Percentiles rank a stretch among this genome's conserved stretches.
Conservation (phyloP, 495 filamentous ascomycete species). For the Lineolata rhizophorae region DNA sequence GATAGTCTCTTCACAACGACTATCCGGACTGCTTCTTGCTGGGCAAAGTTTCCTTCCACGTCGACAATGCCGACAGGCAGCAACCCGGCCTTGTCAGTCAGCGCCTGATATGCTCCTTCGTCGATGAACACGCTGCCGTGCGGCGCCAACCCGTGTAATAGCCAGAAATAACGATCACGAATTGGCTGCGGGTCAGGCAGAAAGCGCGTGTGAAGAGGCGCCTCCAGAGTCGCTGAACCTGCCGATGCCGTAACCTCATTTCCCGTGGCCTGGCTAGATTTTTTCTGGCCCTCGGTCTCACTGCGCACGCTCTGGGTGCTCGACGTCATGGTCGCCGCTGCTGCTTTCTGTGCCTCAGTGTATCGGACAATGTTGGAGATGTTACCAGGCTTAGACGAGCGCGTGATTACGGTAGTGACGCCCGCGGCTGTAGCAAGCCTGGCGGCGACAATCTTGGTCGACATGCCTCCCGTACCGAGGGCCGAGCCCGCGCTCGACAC, state of each 20-base stretch:
- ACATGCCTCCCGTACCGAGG: constrained; percentile 93
- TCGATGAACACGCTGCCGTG: constrained; percentile 89
- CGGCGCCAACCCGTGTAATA: constrained; percentile 80
- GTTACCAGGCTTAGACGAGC: constrained; percentile 80
- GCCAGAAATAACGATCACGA: constrained; percentile 87
- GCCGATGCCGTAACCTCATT: not conserved
- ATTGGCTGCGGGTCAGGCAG: constrained; percentile 71
- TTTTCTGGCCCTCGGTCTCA: not conserved
- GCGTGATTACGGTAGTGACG: constrained; percentile 87
- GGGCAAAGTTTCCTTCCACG: constrained; percentile 66
- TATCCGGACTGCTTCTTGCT: constrained; percentile 77
- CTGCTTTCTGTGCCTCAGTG: constrained; percentile 31
- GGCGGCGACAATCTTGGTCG: constrained; percentile 90
- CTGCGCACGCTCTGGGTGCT: not conserved
- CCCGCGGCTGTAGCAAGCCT: constrained; percentile 84
- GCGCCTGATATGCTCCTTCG: constrained; percentile 57
- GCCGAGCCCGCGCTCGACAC: constrained; percentile 75
- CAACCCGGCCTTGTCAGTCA: constrained; percentile 65
- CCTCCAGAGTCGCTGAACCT: not conserved
- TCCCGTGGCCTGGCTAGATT: not conserved
- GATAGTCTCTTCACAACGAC: constrained; percentile 44
- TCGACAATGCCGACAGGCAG: constrained; percentile 79
- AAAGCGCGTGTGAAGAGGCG: constrained; percentile 82
- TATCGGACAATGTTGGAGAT: constrained; percentile 71
- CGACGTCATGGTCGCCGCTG: constrained; percentile 2